A percentile compares a stretch with the other conserved stretches of the same genome.
phyloP scores from a whole-genome alignment of 371 early-diverging fungal species.

The Syncephalastrum racemosum region DNA sequence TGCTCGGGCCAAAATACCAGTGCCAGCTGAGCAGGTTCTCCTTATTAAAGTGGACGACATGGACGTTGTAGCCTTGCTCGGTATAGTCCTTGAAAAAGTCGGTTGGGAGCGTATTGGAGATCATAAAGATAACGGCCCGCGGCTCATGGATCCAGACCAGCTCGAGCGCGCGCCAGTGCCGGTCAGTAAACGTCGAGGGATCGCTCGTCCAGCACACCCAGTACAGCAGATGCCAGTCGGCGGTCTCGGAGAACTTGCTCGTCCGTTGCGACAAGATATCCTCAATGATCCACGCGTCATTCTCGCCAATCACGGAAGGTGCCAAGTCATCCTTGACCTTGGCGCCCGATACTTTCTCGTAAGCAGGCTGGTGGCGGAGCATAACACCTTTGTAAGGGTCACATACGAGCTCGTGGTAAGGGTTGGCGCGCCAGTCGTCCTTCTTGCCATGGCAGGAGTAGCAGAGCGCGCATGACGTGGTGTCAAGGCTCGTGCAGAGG shows the following conservation, averaged over 20 bases:
- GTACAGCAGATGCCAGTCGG: conserved; percentile 60
- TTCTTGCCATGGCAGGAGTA: conserved; percentile 57
- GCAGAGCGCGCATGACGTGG: conserved; percentile 49
- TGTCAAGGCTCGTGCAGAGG: conserved; percentile 27
- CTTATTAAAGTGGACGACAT: conserved; percentile 58
- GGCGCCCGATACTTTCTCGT: conserved; percentile 24
- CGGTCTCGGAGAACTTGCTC: conserved; percentile 57
- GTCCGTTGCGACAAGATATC: conserved; percentile 53
- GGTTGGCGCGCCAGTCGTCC: conserved; percentile 51
- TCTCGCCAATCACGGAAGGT: conserved; percentile 38
- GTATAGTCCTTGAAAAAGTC: conserved; percentile 58
- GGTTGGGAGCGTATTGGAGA: conserved; percentile 55
- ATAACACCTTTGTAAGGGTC: conserved; percentile 55
- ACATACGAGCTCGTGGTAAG: conserved; percentile 38
- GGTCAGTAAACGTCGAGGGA: conserved; percentile 56
- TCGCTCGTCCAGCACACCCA: conserved; percentile 72
- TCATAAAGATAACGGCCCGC: conserved; percentile 58
- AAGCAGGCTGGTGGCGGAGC: conserved; percentile 15
- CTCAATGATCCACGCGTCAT: conserved; percentile 64
- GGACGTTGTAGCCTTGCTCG: conserved; percentile 59
- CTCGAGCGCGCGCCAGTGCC: conserved; percentile 67
- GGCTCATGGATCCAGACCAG: conserved; percentile 69
- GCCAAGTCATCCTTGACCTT: conserved; percentile 38
- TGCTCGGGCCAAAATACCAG: conserved; percentile 65
- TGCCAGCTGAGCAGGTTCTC: conserved; percentile 54